These are phyloP conservation scores for Tillandsia fasciculata DNA, from an alignment of 176 grass and related monocot genomes.

Conservation along the genomic window DNA sequence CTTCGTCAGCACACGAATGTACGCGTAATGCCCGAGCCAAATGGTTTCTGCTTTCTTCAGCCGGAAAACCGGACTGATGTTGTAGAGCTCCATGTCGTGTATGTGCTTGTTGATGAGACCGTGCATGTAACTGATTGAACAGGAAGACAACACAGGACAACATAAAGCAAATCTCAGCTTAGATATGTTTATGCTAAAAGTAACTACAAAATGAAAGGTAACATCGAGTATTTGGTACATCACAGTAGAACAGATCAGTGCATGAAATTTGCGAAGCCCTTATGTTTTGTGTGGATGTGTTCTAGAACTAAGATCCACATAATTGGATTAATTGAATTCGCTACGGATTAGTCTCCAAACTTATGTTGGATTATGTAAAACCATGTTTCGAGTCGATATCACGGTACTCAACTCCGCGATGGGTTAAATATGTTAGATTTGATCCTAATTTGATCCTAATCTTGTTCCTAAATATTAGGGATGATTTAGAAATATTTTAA, in stretches of 20 bases:
- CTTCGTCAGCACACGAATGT: constrained; percentile 47
- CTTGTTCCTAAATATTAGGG: too few relatives aligned
- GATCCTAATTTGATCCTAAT: too few relatives aligned
- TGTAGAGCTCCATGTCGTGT: constrained; percentile 28
- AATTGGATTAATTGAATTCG: too few relatives aligned
- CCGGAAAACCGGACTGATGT: constrained; percentile 32
- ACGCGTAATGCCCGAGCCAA: constrained; percentile 72
- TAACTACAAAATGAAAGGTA: background rate
- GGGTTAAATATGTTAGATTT: too few relatives aligned
- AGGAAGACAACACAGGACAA: background rate
- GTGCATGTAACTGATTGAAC: constrained; percentile 63
- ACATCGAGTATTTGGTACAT: background rate
- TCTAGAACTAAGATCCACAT: too few relatives aligned
- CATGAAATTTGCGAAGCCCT: background rate
- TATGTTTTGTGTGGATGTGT: background rate
- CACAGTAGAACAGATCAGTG: background rate
- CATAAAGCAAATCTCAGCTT: background rate
- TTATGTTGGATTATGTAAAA: too few relatives aligned
- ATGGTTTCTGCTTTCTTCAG: constrained; percentile 46
- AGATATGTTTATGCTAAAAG: background rate
- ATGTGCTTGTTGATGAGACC: constrained; percentile 38
- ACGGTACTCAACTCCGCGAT: too few relatives aligned
- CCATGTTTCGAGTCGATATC: too few relatives aligned
- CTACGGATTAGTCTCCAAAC: too few relatives aligned
- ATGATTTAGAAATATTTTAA: too few relatives aligned